Percentiles rank a stretch among this genome's conserved stretches.
These are phyloP conservation scores for Oryza meyeriana DNA, from an alignment of 176 grass and related monocot species.

Conservation along the genomic window DNA sequence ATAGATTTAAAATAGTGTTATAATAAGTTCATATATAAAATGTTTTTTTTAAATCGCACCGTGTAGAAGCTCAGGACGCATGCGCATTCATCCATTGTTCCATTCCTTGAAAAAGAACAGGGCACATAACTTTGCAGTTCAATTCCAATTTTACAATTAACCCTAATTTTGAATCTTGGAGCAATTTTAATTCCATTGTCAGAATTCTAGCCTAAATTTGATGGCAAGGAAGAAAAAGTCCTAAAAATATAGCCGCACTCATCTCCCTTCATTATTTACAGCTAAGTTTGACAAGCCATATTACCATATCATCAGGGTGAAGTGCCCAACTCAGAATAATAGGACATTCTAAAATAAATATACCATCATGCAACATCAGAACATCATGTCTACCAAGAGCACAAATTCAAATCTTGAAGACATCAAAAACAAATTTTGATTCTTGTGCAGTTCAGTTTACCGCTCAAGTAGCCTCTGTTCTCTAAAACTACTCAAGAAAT, in stretches of 20 bases:
- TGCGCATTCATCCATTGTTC: too few species aligned
- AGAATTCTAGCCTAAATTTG: background rate
- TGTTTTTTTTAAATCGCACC: too few species aligned
- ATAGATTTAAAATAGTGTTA: too few species aligned
- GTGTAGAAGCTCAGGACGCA: too few species aligned
- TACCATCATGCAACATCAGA: background rate
- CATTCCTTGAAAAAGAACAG: too few species aligned
- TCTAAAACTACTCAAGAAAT: slow-evolving; percentile 15
- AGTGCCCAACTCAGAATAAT: background rate
- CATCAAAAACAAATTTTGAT: background rate
- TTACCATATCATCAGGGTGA: background rate
- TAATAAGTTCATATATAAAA: too few species aligned
- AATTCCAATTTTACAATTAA: too few species aligned
- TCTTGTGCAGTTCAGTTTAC: slow-evolving; percentile 16
- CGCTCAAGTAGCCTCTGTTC: background rate
- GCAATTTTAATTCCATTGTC: background rate
- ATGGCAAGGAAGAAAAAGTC: background rate
- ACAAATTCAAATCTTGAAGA: background rate
- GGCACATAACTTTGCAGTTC: too few species aligned
- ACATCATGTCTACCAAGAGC: background rate
- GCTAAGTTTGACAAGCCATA: background rate
- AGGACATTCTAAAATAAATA: background rate
- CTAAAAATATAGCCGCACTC: background rate
- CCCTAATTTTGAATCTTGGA: background rate
- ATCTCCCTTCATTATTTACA: background rate